Conservation (phyloP, 176 grass and related monocot species). For the Panicum miliaceum region DNA sequence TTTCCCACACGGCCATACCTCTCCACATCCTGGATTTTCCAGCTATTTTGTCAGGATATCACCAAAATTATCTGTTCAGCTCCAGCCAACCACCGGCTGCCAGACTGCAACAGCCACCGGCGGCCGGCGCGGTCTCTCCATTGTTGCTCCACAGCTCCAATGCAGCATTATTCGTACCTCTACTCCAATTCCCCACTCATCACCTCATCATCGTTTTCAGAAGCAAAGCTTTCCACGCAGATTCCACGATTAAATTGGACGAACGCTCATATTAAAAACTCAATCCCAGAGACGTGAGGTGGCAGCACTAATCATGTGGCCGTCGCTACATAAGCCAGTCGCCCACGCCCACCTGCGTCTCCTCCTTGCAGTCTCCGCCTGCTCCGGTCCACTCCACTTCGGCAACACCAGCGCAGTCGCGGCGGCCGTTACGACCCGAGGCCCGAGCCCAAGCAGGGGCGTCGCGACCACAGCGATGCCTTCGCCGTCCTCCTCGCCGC, state of each 20-base stretch:
- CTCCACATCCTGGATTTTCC: not conserved
- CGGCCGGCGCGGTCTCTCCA: not conserved
- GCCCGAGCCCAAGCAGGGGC: slow-evolving; percentile 36
- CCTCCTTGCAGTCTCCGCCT: slow-evolving; percentile 41
- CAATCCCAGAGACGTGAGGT: slow-evolving; percentile 11
- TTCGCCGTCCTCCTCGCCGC: slow-evolving; percentile 49
- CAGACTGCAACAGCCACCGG: not conserved
- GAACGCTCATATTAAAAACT: slow-evolving; percentile 11
- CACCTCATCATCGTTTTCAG: not conserved
- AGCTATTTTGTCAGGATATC: not conserved
- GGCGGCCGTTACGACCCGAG: slow-evolving; percentile 24
- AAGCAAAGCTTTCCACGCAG: slow-evolving; percentile 44
- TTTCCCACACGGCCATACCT: not conserved
- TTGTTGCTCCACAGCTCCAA: slow-evolving; percentile 31
- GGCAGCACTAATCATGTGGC: slow-evolving; percentile 39
- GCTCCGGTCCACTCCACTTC: slow-evolving; percentile 19
- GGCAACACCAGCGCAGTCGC: not conserved
- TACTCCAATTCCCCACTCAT: not conserved
- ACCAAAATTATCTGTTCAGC: slow-evolving; percentile 23
- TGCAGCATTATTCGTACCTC: not conserved
- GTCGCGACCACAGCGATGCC: slow-evolving; percentile 61
- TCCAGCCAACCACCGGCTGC: slow-evolving; percentile 23
- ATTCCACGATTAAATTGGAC: not conserved
- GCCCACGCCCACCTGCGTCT: slow-evolving; percentile 24
- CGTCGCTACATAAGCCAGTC: slow-evolving; percentile 54